These are phyloP conservation scores for Arabis alpina DNA, from an alignment of 345 rosid genomes.

Conservation along the genomic window DNA sequence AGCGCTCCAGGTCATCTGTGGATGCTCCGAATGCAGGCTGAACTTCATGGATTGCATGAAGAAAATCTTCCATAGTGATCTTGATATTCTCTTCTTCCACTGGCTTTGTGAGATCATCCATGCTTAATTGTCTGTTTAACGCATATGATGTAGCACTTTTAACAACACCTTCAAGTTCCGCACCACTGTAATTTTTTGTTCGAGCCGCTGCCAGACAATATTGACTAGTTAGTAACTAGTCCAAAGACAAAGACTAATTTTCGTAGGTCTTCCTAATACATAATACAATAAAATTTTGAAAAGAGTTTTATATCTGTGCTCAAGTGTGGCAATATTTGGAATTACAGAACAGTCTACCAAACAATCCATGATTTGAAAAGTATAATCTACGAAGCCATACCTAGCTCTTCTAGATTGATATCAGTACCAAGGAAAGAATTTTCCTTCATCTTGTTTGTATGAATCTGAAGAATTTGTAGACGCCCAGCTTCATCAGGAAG, in stretches of 20 bases:
- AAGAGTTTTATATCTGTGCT: not conserved
- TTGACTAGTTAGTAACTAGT: conserved; percentile 18
- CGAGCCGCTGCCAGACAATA: conserved; percentile 78
- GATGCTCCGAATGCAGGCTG: conserved; percentile 98
- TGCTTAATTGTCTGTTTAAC: conserved; percentile 87
- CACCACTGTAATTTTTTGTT: conserved; percentile 96
- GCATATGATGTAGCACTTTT: conserved; percentile 99
- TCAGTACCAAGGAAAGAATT: conserved; percentile 91
- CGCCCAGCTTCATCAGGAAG: conserved; percentile 99
- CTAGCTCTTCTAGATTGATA: conserved; percentile 85
- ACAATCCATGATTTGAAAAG: not conserved
- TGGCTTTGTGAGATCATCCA: conserved; percentile 96
- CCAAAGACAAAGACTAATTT: conserved; percentile 8
- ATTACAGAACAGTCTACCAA: conserved; percentile 19
- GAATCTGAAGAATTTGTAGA: conserved; percentile 93
- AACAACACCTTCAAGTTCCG: conserved; percentile 98
- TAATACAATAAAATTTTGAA: not conserved
- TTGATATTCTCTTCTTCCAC: conserved; percentile 96
- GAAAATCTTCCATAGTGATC: conserved; percentile 93
- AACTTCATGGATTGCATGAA: conserved; percentile 75
- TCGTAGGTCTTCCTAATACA: conserved; percentile 13
- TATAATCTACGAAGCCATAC: conserved; percentile 48
- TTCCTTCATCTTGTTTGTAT: conserved; percentile 98
- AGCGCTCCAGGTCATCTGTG: conserved; percentile 89
- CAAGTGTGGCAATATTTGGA: not conserved